Percentiles rank a stretch among this genome's conserved stretches.
Evolutionary conservation across 1,139 yeast genomes (phyloP).

Genomic region (Yamadazyma dendronema): DNA sequence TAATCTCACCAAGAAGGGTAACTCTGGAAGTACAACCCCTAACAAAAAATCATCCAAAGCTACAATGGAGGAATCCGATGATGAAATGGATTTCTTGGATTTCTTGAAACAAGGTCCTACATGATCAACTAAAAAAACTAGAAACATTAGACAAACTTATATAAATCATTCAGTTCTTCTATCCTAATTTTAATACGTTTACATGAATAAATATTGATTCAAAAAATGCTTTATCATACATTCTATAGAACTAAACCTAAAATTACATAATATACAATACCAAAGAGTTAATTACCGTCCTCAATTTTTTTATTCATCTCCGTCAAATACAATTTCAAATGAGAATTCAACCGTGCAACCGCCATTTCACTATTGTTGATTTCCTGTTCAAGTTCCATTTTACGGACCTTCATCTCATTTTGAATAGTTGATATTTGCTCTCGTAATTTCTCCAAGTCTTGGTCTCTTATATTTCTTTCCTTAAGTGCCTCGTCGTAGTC

Average conservation of each 20-base stretch:
- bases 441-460: conserved; percentile 48
- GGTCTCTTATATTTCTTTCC: conserved; percentile 52
- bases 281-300: not conserved
- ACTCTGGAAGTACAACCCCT: conserved; percentile 16
- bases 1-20: conserved; percentile 7
- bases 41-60: conserved; percentile 13
- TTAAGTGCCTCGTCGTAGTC: conserved; percentile 49
- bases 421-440: conserved; percentile 49
- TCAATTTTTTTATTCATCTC: conserved; percentile 17
- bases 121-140: not conserved
- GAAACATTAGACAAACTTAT: too few species aligned
- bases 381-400: conserved; percentile 51
- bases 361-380: conserved; percentile 53
- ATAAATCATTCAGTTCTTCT: not conserved
- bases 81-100: conserved; percentile 49
- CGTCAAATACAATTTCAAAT: conserved; percentile 14
- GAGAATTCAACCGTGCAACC: conserved; percentile 42
- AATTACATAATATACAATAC: conserved; percentile 2
- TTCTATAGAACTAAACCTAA: not conserved
- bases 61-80: conserved; percentile 20
- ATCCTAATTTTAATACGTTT: not conserved
- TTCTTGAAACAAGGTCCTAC: conserved; percentile 45
- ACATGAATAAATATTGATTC: not conserved
- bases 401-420: conserved; percentile 41
- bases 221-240: not conserved